Evolutionary conservation across 2,329 filamentous ascomycete species (phyloP), one percentile per base, ranked within the genome.

Genomic region (Pseudogymnoascus sp.): DNA sequence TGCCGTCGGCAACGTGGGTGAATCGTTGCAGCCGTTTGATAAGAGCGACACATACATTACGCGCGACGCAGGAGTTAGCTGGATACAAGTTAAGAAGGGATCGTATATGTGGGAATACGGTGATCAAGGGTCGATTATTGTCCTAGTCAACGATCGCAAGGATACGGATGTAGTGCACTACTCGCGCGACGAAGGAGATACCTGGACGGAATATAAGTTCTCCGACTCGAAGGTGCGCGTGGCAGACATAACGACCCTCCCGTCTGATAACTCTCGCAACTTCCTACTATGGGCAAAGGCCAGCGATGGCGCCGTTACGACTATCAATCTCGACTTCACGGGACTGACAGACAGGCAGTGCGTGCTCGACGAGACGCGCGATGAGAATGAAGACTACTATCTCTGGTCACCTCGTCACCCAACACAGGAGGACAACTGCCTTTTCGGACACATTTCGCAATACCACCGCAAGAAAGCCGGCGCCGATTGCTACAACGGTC

Each of bases 51-150:
- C 92, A 0, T 99, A 92, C 74, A 87, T 97, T 77, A 95, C 90
- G 9, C 80, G 81, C 0, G 92, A 99, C 71, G 94, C 88, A n/a
- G 95, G 95, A 60, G 80, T 97, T 58, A 89, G 77, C 37, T 99
- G 94, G 94, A 85, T 80, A 64, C 83, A 85, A 61, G 84, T 92
- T 63, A 92, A 89, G 74, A 92, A 95, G 73, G 95, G 94, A 5
- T 82, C 81, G 34, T 96, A 91, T 78, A 87, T 88, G 68, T 99
- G 91, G 90, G 90, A 95, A 69, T 96, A 90, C 71, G 95, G 94
- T 61, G 95, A 99, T 67, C 90, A 96, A 71, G 94, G 94, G 26
- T 94, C 90, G 5, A 87, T 97, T 67, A 84, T 97, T 63, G 90
- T 95, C 39, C 86, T 99, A 56, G 91, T 92, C 19, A 82, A 88